Percentiles rank a stretch among this genome's conserved stretches.
Conservation (phyloP, 805 yeast species). For the Cyberlindnera euphorbiae region DNA sequence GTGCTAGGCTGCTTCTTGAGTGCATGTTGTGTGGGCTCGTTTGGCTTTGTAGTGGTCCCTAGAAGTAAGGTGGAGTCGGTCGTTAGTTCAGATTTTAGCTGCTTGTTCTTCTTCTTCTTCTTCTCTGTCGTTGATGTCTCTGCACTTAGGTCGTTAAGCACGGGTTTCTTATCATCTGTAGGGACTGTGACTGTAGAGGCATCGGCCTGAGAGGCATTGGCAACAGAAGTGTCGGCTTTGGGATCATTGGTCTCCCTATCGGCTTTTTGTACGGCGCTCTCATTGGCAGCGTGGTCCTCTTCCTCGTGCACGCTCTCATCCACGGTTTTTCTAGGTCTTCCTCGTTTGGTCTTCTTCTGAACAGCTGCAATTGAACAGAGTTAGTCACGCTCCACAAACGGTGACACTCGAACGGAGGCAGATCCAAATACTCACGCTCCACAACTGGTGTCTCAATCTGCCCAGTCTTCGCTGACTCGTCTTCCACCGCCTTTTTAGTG, state of each 20-base stretch:
- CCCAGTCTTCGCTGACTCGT: neutral
- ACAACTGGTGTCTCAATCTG: neutral
- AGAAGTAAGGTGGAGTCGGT: too few species aligned
- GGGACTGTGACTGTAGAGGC: too few species aligned
- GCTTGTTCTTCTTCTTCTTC: neutral
- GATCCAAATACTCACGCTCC: slow-evolving; percentile 13
- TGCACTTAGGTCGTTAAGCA: too few species aligned
- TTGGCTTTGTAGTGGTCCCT: slow-evolving; percentile 1
- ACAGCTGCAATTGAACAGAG: neutral
- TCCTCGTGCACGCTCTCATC: too few species aligned
- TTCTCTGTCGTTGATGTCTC: too few species aligned
- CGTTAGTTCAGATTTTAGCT: too few species aligned
- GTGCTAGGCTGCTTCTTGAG: too few species aligned
- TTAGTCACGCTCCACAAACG: slow-evolving; percentile 8
- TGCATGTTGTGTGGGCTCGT: neutral
- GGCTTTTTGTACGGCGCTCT: too few species aligned
- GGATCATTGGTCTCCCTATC: neutral
- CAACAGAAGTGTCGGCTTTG: neutral
- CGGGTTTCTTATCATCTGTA: too few species aligned
- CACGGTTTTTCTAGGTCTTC: neutral
- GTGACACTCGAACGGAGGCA: too few species aligned
- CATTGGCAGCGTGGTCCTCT: too few species aligned
- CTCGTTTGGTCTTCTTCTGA: neutral
- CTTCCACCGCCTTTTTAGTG: slow-evolving; percentile 8
- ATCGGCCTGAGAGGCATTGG: slow-evolving; percentile 2